Conservation (phyloP, 1,139 yeast genomes). For the Lodderomyces oxycetoniae region DNA sequence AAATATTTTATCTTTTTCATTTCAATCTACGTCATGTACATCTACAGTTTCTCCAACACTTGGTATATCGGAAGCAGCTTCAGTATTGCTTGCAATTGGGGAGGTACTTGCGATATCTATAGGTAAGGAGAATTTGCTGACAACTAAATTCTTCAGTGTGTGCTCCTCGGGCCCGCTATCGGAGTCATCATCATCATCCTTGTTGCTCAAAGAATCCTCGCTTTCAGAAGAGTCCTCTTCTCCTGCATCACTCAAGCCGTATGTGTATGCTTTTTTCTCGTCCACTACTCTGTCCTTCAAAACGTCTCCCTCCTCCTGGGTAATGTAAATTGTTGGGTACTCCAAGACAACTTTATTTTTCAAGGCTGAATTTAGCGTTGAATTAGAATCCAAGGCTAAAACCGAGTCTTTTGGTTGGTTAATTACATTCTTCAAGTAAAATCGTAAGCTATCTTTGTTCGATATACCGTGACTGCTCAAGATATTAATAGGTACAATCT, state of each 20-base stretch:
- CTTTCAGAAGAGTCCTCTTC: slow-evolving; percentile 3
- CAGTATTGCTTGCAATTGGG: no score
- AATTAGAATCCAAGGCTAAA: slow-evolving; percentile 21
- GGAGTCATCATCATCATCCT: slow-evolving; percentile 7
- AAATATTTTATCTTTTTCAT: no score
- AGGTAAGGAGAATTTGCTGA: no score
- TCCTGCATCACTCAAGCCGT: slow-evolving; percentile 8
- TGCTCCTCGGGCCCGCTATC: slow-evolving; percentile 19
- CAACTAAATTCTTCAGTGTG: slow-evolving; percentile 10
- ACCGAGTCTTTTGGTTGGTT: slow-evolving; percentile 17
- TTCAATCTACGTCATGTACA: no score
- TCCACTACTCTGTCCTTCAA: slow-evolving; percentile 15
- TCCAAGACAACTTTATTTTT: slow-evolving; percentile 62
- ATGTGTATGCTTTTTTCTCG: slow-evolving; percentile 5
- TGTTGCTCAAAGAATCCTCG: slow-evolving; percentile 2
- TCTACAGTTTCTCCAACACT: no score
- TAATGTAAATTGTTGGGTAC: slow-evolving; percentile 64
- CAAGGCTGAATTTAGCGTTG: slow-evolving; percentile 41
- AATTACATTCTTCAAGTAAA: slow-evolving; percentile 34
- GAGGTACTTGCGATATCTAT: no score
- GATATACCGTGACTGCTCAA: slow-evolving; percentile 17
- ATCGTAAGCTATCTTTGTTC: slow-evolving; percentile 19
- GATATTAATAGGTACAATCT: slow-evolving; percentile 39
- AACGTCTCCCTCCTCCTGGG: slow-evolving; percentile 17
- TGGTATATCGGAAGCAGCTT: no score